Evolutionary conservation across 305 asterid species (phyloP), one percentile per base, ranked within the genome.

Genomic region (Ajuga reptans): DNA sequence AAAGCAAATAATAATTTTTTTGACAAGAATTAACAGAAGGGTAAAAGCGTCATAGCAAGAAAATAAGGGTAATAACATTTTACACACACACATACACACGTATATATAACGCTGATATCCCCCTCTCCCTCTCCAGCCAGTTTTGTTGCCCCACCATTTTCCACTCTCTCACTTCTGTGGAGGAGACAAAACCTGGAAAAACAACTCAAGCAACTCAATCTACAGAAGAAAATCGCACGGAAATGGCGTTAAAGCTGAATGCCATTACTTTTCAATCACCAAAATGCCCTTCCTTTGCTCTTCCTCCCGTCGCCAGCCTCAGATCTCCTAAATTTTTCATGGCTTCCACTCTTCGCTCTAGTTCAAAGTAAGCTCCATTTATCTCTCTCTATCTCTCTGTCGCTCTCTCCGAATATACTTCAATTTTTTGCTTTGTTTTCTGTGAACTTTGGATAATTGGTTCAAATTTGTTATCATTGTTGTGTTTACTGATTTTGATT

Each of bases 241-340:
- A 69, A 67, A 87, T 86, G 95, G 89, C 90, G 14, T 56, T 87
- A 74, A 85, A 85, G 81, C 79, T 90, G 15, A 86, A 84, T 80
- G 87, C 84, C 37, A 39, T 79, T 42, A 81, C 60, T 68, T 79
- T 84, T 41, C 90, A 83, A 60, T 69, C 86, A 17, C 83, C 81
- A 50, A 87, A 81, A 59, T 80, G 61, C 70, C 77, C 89, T 42
- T 78, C 82, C 6, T 87, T 81, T 53, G 81, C 84, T 58, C 87
- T 81, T 37, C 91, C 90, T 55, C 79, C 83, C 31, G 72, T 77
- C 72, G 79, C 87, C 66, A 81, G 69, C 82, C 62, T 77, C 89
- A 79, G 87, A 87, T 84, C 95, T 79, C 89, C 95, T 39, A 90
- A 79, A 78, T 78, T 87, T 52, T 60, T 75, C 81, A 84, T 87